phyloP scores from a whole-genome alignment of 345 rosid species.

The Noccaea bulbosa region DNA sequence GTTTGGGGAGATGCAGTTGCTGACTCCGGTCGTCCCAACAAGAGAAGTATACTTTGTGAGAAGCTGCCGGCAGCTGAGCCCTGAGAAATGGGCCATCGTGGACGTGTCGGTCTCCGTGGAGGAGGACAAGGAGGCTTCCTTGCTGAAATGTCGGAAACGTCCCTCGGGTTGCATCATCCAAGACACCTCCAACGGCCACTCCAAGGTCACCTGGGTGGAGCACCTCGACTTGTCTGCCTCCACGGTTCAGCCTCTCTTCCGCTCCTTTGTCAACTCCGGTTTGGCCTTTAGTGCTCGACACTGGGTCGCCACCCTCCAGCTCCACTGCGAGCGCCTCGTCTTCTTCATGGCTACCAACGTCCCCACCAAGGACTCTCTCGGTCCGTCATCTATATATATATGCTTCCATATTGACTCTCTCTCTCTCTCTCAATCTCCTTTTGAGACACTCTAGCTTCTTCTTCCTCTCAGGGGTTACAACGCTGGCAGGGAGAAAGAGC shows the following conservation, averaged over 20 bases:
- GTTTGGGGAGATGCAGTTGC: slow-evolving; percentile 96
- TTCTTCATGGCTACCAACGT: slow-evolving; percentile 99
- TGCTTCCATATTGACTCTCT: no score
- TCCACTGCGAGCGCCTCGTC: slow-evolving; percentile 87
- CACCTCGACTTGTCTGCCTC: slow-evolving; percentile 76
- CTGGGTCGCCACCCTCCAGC: slow-evolving; percentile 86
- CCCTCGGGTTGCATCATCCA: slow-evolving; percentile 98
- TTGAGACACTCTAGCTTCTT: no score
- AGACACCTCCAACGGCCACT: slow-evolving; percentile 88
- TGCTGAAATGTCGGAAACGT: slow-evolving; percentile 81
- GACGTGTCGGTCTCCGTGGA: slow-evolving; percentile 91
- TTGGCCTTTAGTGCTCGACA: slow-evolving; percentile 93
- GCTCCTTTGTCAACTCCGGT: slow-evolving; percentile 78
- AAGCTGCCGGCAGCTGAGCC: slow-evolving; percentile 72
- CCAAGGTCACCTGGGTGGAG: slow-evolving; percentile 98
- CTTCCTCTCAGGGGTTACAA: slow-evolving; percentile 69
- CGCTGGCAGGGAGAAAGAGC: slow-evolving; percentile 95
- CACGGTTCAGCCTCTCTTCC: slow-evolving; percentile 71
- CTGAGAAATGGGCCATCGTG: slow-evolving; percentile 90
- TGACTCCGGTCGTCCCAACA: slow-evolving; percentile 88
- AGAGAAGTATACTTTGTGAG: slow-evolving; percentile 93
- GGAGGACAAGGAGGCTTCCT: slow-evolving; percentile 79
- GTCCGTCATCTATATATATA: slow-evolving; percentile 45
- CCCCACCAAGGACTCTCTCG: slow-evolving; percentile 94
- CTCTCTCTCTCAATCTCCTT: background rate